These are phyloP conservation scores for Epichloe baconii DNA, from an alignment of 2,329 filamentous ascomycete genomes.

Conservation along the genomic window DNA sequence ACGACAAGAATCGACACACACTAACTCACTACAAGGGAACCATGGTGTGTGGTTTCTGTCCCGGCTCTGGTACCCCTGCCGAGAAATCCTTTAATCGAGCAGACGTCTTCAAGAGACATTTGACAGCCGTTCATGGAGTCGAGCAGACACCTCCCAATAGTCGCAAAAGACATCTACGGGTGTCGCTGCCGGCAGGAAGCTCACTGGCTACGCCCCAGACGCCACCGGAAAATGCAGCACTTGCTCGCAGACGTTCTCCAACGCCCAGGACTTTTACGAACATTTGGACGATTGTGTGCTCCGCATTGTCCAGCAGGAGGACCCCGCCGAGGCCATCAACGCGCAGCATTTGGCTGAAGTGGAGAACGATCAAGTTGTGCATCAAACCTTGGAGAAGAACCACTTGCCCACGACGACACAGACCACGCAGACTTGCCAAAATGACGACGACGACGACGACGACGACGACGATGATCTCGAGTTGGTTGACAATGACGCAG, in stretches of 20 bases:
- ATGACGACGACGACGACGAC: conserved; percentile 38
- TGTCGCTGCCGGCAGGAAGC: conserved; percentile 43
- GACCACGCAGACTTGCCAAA: conserved; percentile 23
- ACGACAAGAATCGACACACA: conserved; percentile 92
- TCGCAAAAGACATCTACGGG: conserved; percentile 47
- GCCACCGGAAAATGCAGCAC: conserved; percentile 92
- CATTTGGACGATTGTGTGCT: conserved; percentile 73
- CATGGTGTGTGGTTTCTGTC: conserved; percentile 93
- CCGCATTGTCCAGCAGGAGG: conserved; percentile 58
- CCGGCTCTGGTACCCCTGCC: conserved; percentile 71
- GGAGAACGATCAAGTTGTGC: conserved; percentile 49
- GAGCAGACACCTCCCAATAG: conserved; percentile 90
- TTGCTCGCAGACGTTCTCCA: conserved; percentile 79
- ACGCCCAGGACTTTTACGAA: conserved; percentile 96
- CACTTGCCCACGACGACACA: conserved; percentile 37
- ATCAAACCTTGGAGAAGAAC: conserved; percentile 51
- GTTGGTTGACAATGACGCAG: conserved; percentile 40
- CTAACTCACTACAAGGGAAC: conserved; percentile 94
- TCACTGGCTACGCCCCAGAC: conserved; percentile 59
- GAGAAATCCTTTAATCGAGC: conserved; percentile 95
- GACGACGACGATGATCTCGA: conserved; percentile 28
- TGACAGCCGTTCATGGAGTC: conserved; percentile 81
- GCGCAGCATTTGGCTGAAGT: conserved; percentile 52
- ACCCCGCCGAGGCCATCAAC: conserved; percentile 56
- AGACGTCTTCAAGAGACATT: conserved; percentile 88